Conservation (phyloP, 768 basidiomycete species). For the Hydnomerulius pinastri region DNA sequence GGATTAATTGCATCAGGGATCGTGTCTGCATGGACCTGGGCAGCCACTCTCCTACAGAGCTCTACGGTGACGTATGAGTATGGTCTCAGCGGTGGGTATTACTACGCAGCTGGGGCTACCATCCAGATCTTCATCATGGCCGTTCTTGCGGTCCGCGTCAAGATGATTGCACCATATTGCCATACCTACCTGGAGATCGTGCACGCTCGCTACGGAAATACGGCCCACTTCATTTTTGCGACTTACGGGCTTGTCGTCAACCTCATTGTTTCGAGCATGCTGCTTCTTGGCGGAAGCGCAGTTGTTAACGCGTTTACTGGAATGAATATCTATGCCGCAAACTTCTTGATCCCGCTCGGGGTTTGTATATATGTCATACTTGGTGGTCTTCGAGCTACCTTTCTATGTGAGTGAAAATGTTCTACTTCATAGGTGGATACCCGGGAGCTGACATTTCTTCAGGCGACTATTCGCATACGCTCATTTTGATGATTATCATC, state of each 20-base stretch:
- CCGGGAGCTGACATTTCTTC: slow-evolving; percentile 4
- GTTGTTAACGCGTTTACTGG: slow-evolving; percentile 42
- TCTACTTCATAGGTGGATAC: background rate
- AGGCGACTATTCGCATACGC: slow-evolving; percentile 36
- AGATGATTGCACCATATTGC: slow-evolving; percentile 36
- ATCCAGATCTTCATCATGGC: slow-evolving; percentile 28
- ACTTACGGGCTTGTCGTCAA: slow-evolving; percentile 24
- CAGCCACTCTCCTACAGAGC: slow-evolving; percentile 30
- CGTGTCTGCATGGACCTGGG: slow-evolving; percentile 34
- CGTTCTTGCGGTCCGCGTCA: slow-evolving; percentile 29
- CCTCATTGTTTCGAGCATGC: slow-evolving; percentile 35
- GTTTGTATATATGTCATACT: slow-evolving; percentile 40
- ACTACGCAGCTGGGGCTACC: slow-evolving; percentile 31
- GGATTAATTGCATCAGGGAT: slow-evolving; percentile 19
- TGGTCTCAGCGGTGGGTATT: slow-evolving; percentile 27
- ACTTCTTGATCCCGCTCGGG: slow-evolving; percentile 42
- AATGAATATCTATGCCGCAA: slow-evolving; percentile 40
- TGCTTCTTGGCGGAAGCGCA: slow-evolving; percentile 41
- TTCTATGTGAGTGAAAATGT: slow-evolving; percentile 25
- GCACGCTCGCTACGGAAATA: slow-evolving; percentile 29
- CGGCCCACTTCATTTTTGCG: slow-evolving; percentile 30
- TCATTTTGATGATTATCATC: slow-evolving; percentile 38
- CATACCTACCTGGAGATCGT: slow-evolving; percentile 41
- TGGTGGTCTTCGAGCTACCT: slow-evolving; percentile 36
- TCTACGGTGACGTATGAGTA: slow-evolving; percentile 34